Base-by-base conservation (phyloP, 2,329 filamentous ascomycete species). In the Podosphaera leucotricha region DNA sequence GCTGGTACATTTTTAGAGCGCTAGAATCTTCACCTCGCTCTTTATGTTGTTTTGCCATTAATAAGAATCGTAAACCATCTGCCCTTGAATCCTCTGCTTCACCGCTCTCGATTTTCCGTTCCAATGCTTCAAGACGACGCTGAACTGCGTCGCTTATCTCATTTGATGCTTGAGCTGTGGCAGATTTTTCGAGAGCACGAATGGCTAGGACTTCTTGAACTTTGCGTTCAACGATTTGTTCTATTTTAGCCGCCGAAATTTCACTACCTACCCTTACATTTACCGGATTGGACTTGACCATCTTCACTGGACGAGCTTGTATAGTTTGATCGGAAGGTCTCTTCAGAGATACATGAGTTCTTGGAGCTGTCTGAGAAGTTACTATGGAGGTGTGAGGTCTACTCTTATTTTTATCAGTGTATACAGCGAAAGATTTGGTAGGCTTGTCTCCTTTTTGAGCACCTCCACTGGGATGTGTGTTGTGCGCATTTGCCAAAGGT, bases 1-100 rank as follows among this genome's bases (percentile, higher is more conserved):
- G 66, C 58, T 87, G 78, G 56, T 92, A 94, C 74, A 90, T 87
- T 52, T 74, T 75, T 47, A 95, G 62, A 0, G 86, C 84, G 28
- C 73, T 80, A 2, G 65, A 66, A 43, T 92, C 76, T 52, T 94
- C 82, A 1, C 84, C 84, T 3, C 75, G 70, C 43, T 84, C 82
- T 56, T 86, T 85, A 55, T 92, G 81, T 58, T 94, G 85, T 51
- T 90, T 81, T 1, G 84, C 87, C 68, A 90, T 84, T n/a, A 94
- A 67, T 28, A 95, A 63, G 53, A 80, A 84, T 10, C 84, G 80
- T 22, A 95, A 61, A 0, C 87, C 90, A 49, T 93, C 83, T 0
- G 82, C 77, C 44, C 80, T 75, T 21, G 70, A 66, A 53, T 92
- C 83, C 33, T 86, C 82, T 39, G 70, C 64, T 46, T 66, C 62